Base-by-base conservation (phyloP, 202 grass and related monocot species). In the Saccharum hybrid region DNA sequence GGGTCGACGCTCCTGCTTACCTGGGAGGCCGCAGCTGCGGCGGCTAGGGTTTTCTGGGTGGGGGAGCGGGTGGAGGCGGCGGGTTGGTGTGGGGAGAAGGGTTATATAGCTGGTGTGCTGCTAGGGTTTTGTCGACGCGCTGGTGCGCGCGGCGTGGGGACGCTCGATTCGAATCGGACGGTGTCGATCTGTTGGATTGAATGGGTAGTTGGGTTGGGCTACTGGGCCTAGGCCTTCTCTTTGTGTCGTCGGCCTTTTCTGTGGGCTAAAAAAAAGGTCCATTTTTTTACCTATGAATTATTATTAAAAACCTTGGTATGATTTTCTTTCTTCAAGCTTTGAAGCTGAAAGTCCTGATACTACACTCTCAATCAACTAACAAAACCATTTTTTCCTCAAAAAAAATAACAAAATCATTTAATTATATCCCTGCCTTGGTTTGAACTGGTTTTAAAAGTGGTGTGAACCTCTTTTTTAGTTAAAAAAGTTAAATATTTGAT, bases 41-140 rank as follows among this genome's bases (percentile, higher is more conserved):
- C 66, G 18, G 72, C 78, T 90, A 86, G 83, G 83, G 62, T 83
- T 86, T 31, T 69, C 41, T 45, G 64, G 71, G 31, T 7, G 51
- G 49, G 38, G 72, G 46, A 61, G 66, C 37, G 22, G 3, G 37
- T 23, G 63, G 72, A 68, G 73, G 82, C 63, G 73, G 62, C 76
- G 12, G 15, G 0, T 0, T 1, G 66, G 5, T 13, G 36, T 71
- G 21, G 0, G 0, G 0, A 0, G 5, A 30, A 0, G 1, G 52
- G 0, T 80, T 81, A 81, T 81, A 81, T 81, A 81, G 79, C 15
- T 4, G 1, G 0, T 8, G 15, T 2, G 21, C 37, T 8, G 36
- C 30, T 75, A 84, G 78, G 90, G 80, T 73, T 83, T 83, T 61
- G 23, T 15, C 2, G 0, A 30, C 8, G 13, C 41, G 48, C 33